Base-by-base conservation (phyloP, 345 rosid genomes). In the Pseudoturritis turrita region DNA sequence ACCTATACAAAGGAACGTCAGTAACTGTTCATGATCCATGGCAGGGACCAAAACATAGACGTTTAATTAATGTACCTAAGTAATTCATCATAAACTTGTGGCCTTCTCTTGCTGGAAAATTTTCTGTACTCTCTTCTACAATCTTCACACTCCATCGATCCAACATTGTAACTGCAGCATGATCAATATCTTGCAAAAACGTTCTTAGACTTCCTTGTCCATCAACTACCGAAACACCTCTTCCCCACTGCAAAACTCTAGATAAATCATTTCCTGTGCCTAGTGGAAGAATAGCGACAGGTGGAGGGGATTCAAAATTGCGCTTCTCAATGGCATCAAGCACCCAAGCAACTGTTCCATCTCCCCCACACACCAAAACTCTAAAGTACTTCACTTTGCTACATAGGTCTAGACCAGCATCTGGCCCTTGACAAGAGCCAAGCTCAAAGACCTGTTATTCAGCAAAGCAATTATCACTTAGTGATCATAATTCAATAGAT, bases 181-280 rank as follows among this genome's bases (percentile, higher is more conserved):
- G 89, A 50, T 86, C 88, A 31, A 88, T 83, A 57, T 90, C 89
- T 45, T 86, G 85, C 82, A 90, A 76, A 77, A 86, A 73, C 14
- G 89, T 63, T 68, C 85, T 81, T 65, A 90, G 76, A 68, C 91
- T 86, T 46, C 87, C 89, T 76, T 83, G 93, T 70, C 88, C 85
- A 79, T 84, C 83, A 28, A 85, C 83, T 64, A 68, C 78, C 12
- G 89, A 83, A 77, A 88, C 73, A 75, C 96, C 89, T 78, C 87
- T 77, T 69, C 96, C 96, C 96, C 96, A 90, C n/a, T 80, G 82
- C 72, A 90, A 76, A 52, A 90, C 96, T 71, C 93, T 82, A 43
- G 91, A 87, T 77, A 90, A 65, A 80, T 90, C 96, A 76, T 90
- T 90, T 77, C 96, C 96, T 7, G 96, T 90, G 78, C 93, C 96